Conservation (phyloP, 2,329 filamentous ascomycete species). For the Colletotrichum navitas region DNA sequence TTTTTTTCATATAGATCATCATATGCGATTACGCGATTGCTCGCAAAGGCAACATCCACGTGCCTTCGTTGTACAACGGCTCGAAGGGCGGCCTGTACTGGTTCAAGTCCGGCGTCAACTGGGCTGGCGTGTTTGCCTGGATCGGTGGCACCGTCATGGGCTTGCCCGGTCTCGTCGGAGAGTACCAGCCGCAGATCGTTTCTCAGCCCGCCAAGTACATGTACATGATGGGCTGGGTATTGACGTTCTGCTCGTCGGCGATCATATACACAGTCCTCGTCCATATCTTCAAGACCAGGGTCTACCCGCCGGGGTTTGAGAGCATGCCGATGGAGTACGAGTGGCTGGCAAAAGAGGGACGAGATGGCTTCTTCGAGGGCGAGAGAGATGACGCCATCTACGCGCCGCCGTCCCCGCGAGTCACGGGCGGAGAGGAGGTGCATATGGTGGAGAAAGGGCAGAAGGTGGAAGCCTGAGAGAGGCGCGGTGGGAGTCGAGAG, state of each 20-base stretch:
- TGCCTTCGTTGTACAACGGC: conserved; percentile 49
- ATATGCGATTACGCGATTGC: conserved; percentile 52
- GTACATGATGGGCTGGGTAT: conserved; percentile 50
- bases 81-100: conserved; percentile 49
- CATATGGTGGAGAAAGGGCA: conserved; percentile 24
- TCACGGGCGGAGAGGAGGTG: conserved; percentile 31
- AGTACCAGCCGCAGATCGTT: conserved; percentile 46
- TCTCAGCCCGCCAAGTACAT: conserved; percentile 46
- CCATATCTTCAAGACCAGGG: conserved; percentile 43
- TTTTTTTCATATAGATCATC: conserved; percentile 49
- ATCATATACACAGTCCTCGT: conserved; percentile 45
- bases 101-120: conserved; percentile 51
- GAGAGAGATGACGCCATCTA: conserved; percentile 42
- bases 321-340: conserved; percentile 41
- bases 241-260: conserved; percentile 47
- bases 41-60: conserved; percentile 50
- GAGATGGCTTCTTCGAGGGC: conserved; percentile 46
- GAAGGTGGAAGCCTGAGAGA: conserved; percentile 24
- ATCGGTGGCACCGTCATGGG: conserved; percentile 45
- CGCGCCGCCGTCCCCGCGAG: conserved; percentile 31
- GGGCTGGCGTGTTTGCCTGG: conserved; percentile 47
- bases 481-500: fast-evolving
- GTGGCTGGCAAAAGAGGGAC: conserved; percentile 46
- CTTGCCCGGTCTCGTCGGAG: conserved; percentile 47
- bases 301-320: conserved; percentile 45